A percentile compares a stretch with the other conserved stretches of the same genome.
Evolutionary conservation across 495 filamentous ascomycete species (phyloP).

Genomic region (Trichoderma gamsii): DNA sequence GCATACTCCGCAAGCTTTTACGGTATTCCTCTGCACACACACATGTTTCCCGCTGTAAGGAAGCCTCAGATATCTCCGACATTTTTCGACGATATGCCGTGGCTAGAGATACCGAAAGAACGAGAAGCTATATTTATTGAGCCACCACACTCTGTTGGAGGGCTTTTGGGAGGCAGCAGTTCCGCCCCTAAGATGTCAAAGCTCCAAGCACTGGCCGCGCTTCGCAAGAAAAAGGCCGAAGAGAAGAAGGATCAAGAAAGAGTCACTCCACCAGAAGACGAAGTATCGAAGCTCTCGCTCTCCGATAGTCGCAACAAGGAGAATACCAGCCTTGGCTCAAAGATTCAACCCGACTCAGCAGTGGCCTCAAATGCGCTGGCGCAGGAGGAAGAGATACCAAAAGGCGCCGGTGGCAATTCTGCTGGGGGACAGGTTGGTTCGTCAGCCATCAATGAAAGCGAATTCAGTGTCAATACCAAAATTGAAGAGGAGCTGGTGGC

Average conservation of each 20-base stretch:
- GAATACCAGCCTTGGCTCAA: slow-evolving; percentile 14
- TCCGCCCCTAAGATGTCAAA: slow-evolving; percentile 73
- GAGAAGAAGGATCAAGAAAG: slow-evolving; percentile 45
- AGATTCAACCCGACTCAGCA: not conserved
- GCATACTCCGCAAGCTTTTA: not conserved
- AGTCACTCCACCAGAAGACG: slow-evolving; percentile 26
- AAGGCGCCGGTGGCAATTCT: not conserved
- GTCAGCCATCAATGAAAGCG: not conserved
- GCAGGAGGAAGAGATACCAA: not conserved
- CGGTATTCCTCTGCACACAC: not conserved
- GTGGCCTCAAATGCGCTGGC: not conserved
- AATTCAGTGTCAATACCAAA: not conserved
- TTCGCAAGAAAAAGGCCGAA: slow-evolving; percentile 76
- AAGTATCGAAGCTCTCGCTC: slow-evolving; percentile 26
- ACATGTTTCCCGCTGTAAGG: not conserved
- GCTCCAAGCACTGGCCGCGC: slow-evolving; percentile 80
- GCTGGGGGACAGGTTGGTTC: not conserved
- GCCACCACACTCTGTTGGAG: slow-evolving; percentile 53
- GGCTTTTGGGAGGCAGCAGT: slow-evolving; percentile 70
- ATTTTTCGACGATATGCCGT: slow-evolving; percentile 81
- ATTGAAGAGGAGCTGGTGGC: not conserved
- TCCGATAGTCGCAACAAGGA: slow-evolving; percentile 21
- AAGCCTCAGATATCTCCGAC: slow-evolving; percentile 7
- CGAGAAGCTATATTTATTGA: slow-evolving; percentile 64
- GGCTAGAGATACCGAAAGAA: slow-evolving; percentile 68